Base-by-base conservation (phyloP, 1,284 basidiomycete genomes). In the Trichosporon asahii region DNA sequence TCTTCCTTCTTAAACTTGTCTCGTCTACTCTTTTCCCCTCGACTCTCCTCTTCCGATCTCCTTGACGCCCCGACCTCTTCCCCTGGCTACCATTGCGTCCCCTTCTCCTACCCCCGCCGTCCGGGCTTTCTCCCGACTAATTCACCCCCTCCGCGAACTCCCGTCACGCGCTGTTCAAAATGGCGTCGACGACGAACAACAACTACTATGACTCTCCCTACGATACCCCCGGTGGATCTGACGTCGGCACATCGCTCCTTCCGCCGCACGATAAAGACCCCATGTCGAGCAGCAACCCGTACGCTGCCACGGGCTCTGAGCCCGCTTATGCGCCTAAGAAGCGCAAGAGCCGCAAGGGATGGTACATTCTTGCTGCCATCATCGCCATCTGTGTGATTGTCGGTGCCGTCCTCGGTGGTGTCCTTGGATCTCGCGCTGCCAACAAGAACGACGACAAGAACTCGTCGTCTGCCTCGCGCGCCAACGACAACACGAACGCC, bases 381-480 rank as follows among this genome's bases (percentile, higher is more conserved):
- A 66, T 91, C 68, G 79, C 87, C 64, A 82, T 93, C 73, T 77
- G 89, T 69, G 86, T 93, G 75, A 89, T 94, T 76, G 82, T 89
- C 72, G 92, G 85, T 68, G 92, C 89, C 64, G 91, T 94, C 29
- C 84, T 95, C 65, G 93, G 91, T 68, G 91, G 89, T 78, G 88
- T 94, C 37, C 77, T 95, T 46, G 92, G 91, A 23, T 85, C 85
- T 55, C 86, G 88, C 18, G 73, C 77, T 15, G 66, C 77, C 65
- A 79, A 80, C 68, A 84, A 85, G 75, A 86, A 85, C 85, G 85
- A 86, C 82, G 85, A 81, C 70, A 73, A 74, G 25, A 57, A 69
- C 75, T 46, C 73, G 23, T 18, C 88, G 69, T 87, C 88, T 60
- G 86, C 87, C 63, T 88, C 87, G 74, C 87, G 86, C 23, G 79